Conservation (phyloP, 2,329 filamentous ascomycete genomes). For the Diaporthe aspalathi region DNA sequence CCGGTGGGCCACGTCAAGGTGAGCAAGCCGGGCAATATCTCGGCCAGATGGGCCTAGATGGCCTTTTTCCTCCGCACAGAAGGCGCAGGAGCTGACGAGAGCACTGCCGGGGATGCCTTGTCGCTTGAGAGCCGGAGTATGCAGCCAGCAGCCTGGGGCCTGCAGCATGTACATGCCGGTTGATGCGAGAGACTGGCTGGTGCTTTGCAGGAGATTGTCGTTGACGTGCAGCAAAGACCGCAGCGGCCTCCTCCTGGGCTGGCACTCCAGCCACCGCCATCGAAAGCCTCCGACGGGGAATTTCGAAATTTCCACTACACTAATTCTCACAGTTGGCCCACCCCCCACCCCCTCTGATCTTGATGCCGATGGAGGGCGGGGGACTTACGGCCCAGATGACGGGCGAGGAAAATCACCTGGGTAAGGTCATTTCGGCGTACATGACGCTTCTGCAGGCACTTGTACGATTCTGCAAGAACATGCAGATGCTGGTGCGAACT, state of each 20-base stretch:
- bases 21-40: neutral
- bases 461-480: conserved; percentile 30
- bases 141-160: conserved; percentile 1
- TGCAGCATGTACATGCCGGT: conserved; percentile 13
- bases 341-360: neutral
- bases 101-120: neutral
- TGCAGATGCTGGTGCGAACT: conserved; percentile 18
- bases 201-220: conserved; percentile 24
- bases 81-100: neutral
- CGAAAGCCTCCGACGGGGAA: neutral
- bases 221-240: conserved; percentile 18
- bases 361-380: conserved; percentile 5
- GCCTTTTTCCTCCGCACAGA: too few relatives aligned
- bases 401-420: neutral
- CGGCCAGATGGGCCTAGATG: neutral
- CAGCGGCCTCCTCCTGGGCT: neutral
- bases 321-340: neutral
- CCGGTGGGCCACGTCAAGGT: neutral
- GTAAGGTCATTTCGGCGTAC: conserved; percentile 22
- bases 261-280: neutral
- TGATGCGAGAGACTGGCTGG: conserved; percentile 2
- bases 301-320: conserved; percentile 16
- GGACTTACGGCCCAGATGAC: neutral
- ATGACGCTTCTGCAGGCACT: conserved; percentile 31
- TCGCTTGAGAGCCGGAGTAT: neutral